Conservation (phyloP, 140 eudicot species). For the Flaveria floridana region DNA sequence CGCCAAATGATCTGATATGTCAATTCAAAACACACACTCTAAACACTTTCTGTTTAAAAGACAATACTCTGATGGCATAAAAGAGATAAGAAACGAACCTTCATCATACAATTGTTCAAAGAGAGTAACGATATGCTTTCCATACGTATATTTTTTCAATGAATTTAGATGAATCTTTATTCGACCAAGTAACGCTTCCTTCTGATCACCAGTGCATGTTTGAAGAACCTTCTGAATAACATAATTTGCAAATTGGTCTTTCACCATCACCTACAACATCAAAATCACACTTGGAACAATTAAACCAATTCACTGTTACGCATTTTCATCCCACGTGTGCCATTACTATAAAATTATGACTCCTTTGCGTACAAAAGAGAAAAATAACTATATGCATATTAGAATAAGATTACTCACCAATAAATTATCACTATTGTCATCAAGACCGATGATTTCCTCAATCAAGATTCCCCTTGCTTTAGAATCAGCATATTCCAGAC, state of each 20-base stretch:
- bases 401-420: constrained; percentile 48
- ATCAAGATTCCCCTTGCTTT: constrained; percentile 59
- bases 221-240: constrained; percentile 92
- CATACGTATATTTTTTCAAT: constrained; percentile 92
- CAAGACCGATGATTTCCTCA: constrained; percentile 59
- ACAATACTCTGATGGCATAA: background rate
- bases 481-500: constrained; percentile 77
- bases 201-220: constrained; percentile 47
- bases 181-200: constrained; percentile 60
- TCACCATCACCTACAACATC: constrained; percentile 73
- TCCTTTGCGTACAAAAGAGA: background rate
- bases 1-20: background rate
- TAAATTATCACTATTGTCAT: constrained; percentile 66
- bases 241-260: constrained; percentile 93
- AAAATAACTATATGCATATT: background rate
- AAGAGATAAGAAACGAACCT: constrained; percentile 41
- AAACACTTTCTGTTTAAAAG: background rate
- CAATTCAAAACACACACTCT: background rate
- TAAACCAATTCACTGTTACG: too few species aligned
- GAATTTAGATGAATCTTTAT: constrained; percentile 72
- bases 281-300: constrained; percentile 19
- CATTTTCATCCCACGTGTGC: too few species aligned
- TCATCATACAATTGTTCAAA: constrained; percentile 77
- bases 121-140: constrained; percentile 90
- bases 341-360: background rate